Base-by-base conservation (phyloP, 2,329 filamentous ascomycete species). In the Pseudocercospora fuligena region DNA sequence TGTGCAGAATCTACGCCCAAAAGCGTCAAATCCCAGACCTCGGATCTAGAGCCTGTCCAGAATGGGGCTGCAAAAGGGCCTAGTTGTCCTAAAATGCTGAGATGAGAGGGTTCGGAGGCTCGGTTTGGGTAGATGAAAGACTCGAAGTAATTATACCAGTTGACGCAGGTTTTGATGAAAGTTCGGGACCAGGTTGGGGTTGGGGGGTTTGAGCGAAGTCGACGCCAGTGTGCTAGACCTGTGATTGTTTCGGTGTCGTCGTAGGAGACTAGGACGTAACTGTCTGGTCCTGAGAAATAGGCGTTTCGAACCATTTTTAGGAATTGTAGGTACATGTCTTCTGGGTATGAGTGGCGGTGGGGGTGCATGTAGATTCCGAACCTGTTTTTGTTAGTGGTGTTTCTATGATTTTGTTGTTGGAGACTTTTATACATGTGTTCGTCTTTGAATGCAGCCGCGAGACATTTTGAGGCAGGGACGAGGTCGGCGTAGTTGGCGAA, bases 291-390 rank as follows among this genome's bases (percentile, higher is more conserved):
- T 9, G 47, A 33, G 7, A 68, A 63, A 47, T 68, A 68, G 23
- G 51, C 58, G 9, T 64, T 46, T 7, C 74, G 72, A 2, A 74
- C 65, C 57, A 69, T 66, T 23, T 67, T 59, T 27, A 75, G 66
- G 69, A 74, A 75, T 57, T 67, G 66, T 6, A 73, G 69, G 47
- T 73, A 70, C 60, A 73, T 61, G 59, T 76, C 73, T 21, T 72
- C 67, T 7, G 74, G 74, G 33, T 70, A 75, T 27, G 66, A 31
- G 12, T 71, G 31, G 56, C 71, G 54, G 12, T 70, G 53, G 1
- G 74, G 73, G 49, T 76, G 73, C 61, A 66, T 62, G 54, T 54
- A 60, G 33, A 56, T 23, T 53, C 70, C 72, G 60, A 72, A 70
- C 31, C 56, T 58, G 58, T 16, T 2, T 4, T 9, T 33, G 31